A percentile compares a stretch with the other conserved stretches of the same genome.
Conservation (phyloP, 805 yeast genomes). For the Kodamaea kaohsiungensis region DNA sequence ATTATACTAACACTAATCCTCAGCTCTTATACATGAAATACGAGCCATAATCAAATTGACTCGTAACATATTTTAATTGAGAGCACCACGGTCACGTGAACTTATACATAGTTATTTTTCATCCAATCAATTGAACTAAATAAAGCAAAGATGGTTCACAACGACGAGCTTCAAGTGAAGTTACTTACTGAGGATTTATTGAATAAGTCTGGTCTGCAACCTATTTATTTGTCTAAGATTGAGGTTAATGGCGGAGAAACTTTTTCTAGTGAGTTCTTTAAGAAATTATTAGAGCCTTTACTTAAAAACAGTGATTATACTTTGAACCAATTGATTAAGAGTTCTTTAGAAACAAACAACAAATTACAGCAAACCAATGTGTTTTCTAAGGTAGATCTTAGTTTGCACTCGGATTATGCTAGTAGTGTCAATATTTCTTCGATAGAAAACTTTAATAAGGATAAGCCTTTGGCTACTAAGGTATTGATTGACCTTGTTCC, state of each 20-base stretch:
- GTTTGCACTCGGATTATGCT: constrained; percentile 42
- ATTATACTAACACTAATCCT: too few species aligned
- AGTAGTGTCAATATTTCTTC: constrained; percentile 23
- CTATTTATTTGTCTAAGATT: constrained; percentile 35
- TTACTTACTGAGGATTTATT: constrained; percentile 31
- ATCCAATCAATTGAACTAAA: constrained; percentile 6
- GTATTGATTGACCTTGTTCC: constrained; percentile 44
- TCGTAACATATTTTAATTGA: not conserved
- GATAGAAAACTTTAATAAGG: constrained; percentile 33
- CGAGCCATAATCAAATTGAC: not conserved
- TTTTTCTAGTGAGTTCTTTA: constrained; percentile 48
- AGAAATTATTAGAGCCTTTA: constrained; percentile 47
- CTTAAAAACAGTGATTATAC: constrained; percentile 43
- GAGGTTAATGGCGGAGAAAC: constrained; percentile 44
- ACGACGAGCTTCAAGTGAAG: constrained; percentile 12
- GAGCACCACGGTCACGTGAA: too few species aligned
- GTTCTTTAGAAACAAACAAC: constrained; percentile 31
- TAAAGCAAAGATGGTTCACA: constrained; percentile 5
- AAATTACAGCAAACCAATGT: constrained; percentile 46
- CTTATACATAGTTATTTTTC: not conserved
- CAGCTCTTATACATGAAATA: too few species aligned
- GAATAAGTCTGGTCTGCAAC: constrained; percentile 31
- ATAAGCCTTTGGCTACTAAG: constrained; percentile 46
- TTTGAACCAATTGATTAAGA: constrained; percentile 39
- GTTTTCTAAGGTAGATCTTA: constrained; percentile 41